Conservation (phyloP, 768 basidiomycete genomes). For the Galerina sulciceps region DNA sequence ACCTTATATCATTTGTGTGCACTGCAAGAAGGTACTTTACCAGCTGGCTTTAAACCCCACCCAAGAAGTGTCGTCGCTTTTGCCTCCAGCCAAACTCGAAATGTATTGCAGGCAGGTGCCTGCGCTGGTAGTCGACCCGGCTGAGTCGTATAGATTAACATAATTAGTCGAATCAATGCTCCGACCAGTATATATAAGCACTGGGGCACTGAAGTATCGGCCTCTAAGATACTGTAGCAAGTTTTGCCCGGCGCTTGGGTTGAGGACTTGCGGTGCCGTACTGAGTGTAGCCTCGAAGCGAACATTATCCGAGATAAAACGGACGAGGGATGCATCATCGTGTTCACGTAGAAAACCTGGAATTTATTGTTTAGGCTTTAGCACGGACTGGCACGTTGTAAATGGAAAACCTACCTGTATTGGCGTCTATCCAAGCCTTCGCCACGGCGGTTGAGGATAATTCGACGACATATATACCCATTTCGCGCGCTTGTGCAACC, state of each 20-base stretch:
- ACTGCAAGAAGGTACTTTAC: neutral
- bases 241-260: conserved; percentile 22
- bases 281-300: conserved; percentile 20
- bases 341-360: conserved; percentile 22
- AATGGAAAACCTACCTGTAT: conserved; percentile 21
- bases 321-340: conserved; percentile 21
- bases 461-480: conserved; percentile 25
- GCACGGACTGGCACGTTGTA: too few relatives aligned
- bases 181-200: conserved; percentile 28
- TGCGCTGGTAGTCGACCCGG: conserved; percentile 21
- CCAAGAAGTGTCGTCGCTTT: conserved; percentile 8
- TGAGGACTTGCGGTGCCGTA: too few relatives aligned
- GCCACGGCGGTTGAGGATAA: conserved; percentile 29
- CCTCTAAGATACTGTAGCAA: conserved; percentile 27
- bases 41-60: conserved; percentile 1
- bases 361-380: neutral
- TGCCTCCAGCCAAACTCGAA: neutral
- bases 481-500: conserved; percentile 15
- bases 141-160: conserved; percentile 19
- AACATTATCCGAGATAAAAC: conserved; percentile 33
- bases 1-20: too few relatives aligned
- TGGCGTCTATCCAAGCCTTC: conserved; percentile 29
- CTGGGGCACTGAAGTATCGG: conserved; percentile 21
- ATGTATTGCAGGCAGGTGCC: conserved; percentile 13
- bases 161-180: conserved; percentile 22